Base-by-base conservation (phyloP, 2,329 filamentous ascomycete genomes). In the Periconia digitata region DNA sequence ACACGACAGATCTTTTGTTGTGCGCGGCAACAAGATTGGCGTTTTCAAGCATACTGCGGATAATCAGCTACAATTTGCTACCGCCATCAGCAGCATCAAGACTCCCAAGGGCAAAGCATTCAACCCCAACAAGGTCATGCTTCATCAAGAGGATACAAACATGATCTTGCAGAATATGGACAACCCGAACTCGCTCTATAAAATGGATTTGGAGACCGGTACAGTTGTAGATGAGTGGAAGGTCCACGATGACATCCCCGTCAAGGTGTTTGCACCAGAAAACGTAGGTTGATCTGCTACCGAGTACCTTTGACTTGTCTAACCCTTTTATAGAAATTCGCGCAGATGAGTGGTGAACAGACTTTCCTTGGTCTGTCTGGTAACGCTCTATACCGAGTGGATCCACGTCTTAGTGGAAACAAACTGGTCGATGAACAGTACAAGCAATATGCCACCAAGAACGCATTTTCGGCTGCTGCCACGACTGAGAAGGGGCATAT, bases 141-240 rank as follows among this genome's bases (percentile, higher is more conserved):
- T 96, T 40, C 92, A 96, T 67, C 87, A 89, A 23, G 90, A 94
- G 70, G 92, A 96, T 73, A 82, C 85, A 39, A 90, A 95, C 65
- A 86, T 96, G 82, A 89, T 96, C 51, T 73, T 96, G 49, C 92
- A 96, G 70, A 92, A 95, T 60, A 79, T 71, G 21, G 75, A 85
- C 43, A 87, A 97, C 56, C 90, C 92, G 1, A 92, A 96, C 75
- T 91, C 90, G 43, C 81, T 99, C 1, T 99, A 92, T 71, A 89
- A 90, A 39, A 97, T 99, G 94, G 94, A 99, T 74, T 80, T 99
- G 38, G 92, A 99, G 71, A 95, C 95, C 60, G 94, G 94, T 58
- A 97, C 96, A 75, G 89, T 99, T 29, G 91, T 97, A 2, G 94
- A 99, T 65, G 94, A 99, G 72, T 99, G 94, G 94, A 96, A 96